A percentile compares a stretch with the other conserved stretches of the same genome.
phyloP scores from a whole-genome alignment of 768 basidiomycete genomes.

The Kockovaella imperatae region DNA sequence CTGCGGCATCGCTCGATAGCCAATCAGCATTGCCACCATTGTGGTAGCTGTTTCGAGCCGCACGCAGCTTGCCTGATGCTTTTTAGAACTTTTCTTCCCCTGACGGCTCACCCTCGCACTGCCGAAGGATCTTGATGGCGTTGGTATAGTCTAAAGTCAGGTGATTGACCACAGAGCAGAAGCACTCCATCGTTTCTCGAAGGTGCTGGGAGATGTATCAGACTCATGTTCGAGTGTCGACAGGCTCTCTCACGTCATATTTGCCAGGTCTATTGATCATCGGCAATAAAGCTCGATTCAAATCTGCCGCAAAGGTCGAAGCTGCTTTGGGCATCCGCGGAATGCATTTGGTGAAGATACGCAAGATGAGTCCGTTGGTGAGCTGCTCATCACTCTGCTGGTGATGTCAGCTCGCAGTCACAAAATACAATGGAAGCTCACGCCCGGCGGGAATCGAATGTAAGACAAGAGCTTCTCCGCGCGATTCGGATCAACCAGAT shows the following conservation, averaged over 20 bases:
- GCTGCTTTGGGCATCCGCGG: constrained; percentile 86
- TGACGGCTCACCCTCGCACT: constrained; percentile 62
- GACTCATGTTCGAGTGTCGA: no score
- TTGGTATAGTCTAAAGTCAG: constrained; percentile 78
- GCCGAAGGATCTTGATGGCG: constrained; percentile 70
- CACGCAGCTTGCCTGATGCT: constrained; percentile 37
- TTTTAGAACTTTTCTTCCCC: background rate
- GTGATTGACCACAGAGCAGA: constrained; percentile 74
- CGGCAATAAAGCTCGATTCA: constrained; percentile 71
- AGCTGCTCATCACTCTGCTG: constrained; percentile 69
- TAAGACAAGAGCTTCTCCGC: constrained; percentile 84
- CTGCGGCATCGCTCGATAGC: constrained; percentile 20
- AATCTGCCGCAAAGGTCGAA: constrained; percentile 74
- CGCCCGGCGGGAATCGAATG: constrained; percentile 46
- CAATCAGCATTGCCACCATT: constrained; percentile 21
- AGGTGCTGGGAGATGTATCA: no score
- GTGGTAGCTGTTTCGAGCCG: constrained; percentile 54
- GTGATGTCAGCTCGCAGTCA: background rate
- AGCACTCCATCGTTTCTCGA: constrained; percentile 86
- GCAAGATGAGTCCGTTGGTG: constrained; percentile 76
- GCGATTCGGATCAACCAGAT: constrained; percentile 70
- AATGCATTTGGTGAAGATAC: constrained; percentile 76
- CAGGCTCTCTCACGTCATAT: no score
- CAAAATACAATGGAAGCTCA: constrained; percentile 2
- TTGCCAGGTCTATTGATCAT: constrained; percentile 95